Conservation (phyloP, 768 basidiomycete genomes). For the Agaricus subrufescens region DNA sequence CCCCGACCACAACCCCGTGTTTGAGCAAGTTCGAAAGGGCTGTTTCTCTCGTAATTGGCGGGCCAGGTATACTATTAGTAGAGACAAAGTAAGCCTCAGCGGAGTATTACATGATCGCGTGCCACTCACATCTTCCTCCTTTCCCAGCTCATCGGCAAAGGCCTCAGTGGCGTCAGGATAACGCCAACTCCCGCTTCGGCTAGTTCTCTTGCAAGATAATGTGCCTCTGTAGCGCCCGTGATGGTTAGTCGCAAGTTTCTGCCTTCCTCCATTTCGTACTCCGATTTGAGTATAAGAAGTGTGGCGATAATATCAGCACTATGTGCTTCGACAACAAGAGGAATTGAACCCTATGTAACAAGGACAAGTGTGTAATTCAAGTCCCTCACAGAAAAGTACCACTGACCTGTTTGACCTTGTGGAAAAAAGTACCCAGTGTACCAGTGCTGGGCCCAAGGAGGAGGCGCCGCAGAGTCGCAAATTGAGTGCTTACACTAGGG, state of each 20-base stretch:
- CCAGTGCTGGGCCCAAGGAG: constrained; percentile 41
- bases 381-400: neutral
- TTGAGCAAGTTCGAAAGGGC: constrained; percentile 56
- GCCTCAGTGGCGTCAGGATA: constrained; percentile 48
- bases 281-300: constrained; percentile 62
- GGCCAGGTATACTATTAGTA: constrained; percentile 52
- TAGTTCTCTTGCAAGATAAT: constrained; percentile 66
- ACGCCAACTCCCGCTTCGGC: constrained; percentile 44
- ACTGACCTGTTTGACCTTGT: constrained; percentile 38
- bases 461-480: constrained; percentile 65
- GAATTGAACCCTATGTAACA: constrained; percentile 51
- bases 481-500: constrained; percentile 75
- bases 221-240: constrained; percentile 61
- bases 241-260: constrained; percentile 52
- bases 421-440: constrained; percentile 39
- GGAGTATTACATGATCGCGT: neutral
- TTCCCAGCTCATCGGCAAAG: constrained; percentile 77
- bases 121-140: constrained; percentile 51
- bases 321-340: constrained; percentile 69
- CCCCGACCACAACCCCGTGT: constrained; percentile 68
- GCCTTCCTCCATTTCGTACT: constrained; percentile 47
- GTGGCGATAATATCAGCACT: constrained; percentile 83
- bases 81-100: neutral
- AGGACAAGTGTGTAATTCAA: neutral
- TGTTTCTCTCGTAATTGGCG: constrained; percentile 56